These are phyloP conservation scores for Stephanodiscus triporus DNA, from an alignment of 108 stramenopile species.

Conservation along the genomic window DNA sequence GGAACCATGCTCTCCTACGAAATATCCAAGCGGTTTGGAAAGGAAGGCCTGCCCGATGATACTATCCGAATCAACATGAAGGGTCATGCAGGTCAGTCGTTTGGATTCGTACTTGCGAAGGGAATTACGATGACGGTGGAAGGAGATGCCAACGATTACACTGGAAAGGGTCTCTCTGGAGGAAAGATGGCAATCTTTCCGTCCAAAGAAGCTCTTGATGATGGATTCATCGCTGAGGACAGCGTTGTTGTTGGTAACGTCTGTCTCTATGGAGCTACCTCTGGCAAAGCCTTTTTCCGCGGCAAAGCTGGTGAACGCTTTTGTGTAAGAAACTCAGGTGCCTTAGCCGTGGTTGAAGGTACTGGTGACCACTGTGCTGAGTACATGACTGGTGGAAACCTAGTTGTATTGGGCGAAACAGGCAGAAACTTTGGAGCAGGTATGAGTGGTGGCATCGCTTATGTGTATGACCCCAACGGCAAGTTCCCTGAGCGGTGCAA, in stretches of 20 bases:
- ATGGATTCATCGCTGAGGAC: slow-evolving; percentile 88
- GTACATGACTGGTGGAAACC: slow-evolving; percentile 98
- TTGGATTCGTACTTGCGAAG: slow-evolving; percentile 93
- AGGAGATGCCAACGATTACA: slow-evolving; percentile 98
- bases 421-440: slow-evolving; percentile 99
- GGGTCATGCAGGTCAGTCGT: slow-evolving; percentile 95
- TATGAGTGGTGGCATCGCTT: slow-evolving; percentile 98
- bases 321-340: slow-evolving; percentile 97
- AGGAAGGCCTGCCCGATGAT: slow-evolving; percentile 94
- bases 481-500: slow-evolving; percentile 95
- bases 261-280: slow-evolving; percentile 93
- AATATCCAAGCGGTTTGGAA: slow-evolving; percentile 88
- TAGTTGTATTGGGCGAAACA: slow-evolving; percentile 92
- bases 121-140: slow-evolving; percentile 93
- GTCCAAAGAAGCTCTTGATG: slow-evolving; percentile 60
- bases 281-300: slow-evolving; percentile 96
- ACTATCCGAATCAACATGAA: slow-evolving; percentile 91
- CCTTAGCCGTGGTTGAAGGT: slow-evolving; percentile 96
- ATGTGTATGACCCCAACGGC: slow-evolving; percentile 93
- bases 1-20: slow-evolving; percentile 95
- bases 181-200: slow-evolving; percentile 93
- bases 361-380: slow-evolving; percentile 98
- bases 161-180: slow-evolving; percentile 95
- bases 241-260: slow-evolving; percentile 97
- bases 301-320: slow-evolving; percentile 98